phyloP scores from a whole-genome alignment of 2,329 filamentous ascomycete species.

The Apiospora arundinis region DNA sequence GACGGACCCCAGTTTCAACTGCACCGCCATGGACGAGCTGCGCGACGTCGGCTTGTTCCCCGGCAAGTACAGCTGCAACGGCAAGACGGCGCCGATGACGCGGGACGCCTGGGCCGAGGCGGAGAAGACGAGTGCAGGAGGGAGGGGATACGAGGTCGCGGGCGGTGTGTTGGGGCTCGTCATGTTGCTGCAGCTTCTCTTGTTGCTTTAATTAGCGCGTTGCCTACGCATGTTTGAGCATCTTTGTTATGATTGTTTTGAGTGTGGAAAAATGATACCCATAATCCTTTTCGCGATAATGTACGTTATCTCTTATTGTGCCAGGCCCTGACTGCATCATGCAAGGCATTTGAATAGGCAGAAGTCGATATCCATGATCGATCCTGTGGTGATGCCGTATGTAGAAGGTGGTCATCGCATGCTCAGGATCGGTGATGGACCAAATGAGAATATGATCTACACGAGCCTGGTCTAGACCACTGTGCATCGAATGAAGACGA shows the following conservation, averaged over 20 bases:
- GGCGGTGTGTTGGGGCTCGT: neutral
- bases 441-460: neutral
- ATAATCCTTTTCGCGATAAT: neutral
- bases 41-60: constrained; percentile 13
- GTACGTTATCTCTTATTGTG: neutral
- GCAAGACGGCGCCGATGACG: constrained; percentile 11
- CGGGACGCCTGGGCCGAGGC: constrained; percentile 14
- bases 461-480: neutral
- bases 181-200: neutral
- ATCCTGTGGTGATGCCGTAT: neutral
- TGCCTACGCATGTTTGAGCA: neutral
- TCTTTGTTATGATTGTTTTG: neutral
- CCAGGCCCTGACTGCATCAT: neutral
- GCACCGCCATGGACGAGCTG: neutral
- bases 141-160: neutral
- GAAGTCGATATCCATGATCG: neutral
- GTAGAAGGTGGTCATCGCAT: neutral
- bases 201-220: neutral
- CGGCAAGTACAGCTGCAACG: constrained; percentile 14
- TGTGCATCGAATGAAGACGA: neutral
- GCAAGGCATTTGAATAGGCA: no score
- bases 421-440: neutral
- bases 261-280: neutral
- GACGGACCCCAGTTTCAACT: constrained; percentile 6
- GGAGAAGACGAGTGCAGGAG: neutral